phyloP scores from a whole-genome alignment of 768 basidiomycete species.

The Boletus speciosus region DNA sequence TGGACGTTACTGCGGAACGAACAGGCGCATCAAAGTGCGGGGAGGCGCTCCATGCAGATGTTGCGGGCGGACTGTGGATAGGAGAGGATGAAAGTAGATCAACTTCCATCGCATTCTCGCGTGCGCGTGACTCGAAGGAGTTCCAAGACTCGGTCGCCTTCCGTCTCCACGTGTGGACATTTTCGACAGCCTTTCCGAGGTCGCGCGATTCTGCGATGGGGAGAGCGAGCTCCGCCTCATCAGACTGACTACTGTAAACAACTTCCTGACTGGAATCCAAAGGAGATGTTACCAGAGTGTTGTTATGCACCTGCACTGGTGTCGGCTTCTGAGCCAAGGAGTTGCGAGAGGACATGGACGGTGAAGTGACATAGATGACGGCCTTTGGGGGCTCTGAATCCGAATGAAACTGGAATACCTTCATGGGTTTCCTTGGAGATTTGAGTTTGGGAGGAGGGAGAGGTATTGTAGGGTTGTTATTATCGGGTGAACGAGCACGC shows the following conservation, averaged over 20 bases:
- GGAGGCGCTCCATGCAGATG: slow-evolving; percentile 2
- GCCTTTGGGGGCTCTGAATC: slow-evolving; percentile 3
- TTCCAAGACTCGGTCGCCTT: slow-evolving; percentile 22
- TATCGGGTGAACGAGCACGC: slow-evolving; percentile 26
- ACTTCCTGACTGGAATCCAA: slow-evolving; percentile 30
- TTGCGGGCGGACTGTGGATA: slow-evolving; percentile 2
- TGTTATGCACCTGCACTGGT: slow-evolving; percentile 1
- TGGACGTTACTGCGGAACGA: slow-evolving; percentile 1
- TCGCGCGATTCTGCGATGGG: slow-evolving; percentile 26
- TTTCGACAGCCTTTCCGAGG: slow-evolving; percentile 32
- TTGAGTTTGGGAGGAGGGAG: slow-evolving; percentile 14
- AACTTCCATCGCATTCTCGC: slow-evolving; percentile 18
- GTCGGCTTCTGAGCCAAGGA: slow-evolving; percentile 20
- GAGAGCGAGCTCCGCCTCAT: slow-evolving; percentile 53
- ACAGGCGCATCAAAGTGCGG: slow-evolving; percentile 6
- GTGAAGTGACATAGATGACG: slow-evolving; percentile 10
- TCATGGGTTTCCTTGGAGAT: slow-evolving; percentile 23
- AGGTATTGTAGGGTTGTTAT: background rate
- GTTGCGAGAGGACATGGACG: slow-evolving; percentile 33
- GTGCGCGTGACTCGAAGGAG: background rate
- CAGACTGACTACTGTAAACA: slow-evolving; percentile 65
- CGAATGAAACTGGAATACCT: slow-evolving; percentile 8
- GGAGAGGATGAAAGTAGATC: slow-evolving; percentile 13
- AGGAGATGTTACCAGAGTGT: slow-evolving; percentile 14
- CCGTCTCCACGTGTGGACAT: slow-evolving; percentile 44